Evolutionary conservation across 106 monocot species (phyloP), one percentile per base, ranked within the genome.

Genomic region (Phalaenopsis equestris): DNA sequence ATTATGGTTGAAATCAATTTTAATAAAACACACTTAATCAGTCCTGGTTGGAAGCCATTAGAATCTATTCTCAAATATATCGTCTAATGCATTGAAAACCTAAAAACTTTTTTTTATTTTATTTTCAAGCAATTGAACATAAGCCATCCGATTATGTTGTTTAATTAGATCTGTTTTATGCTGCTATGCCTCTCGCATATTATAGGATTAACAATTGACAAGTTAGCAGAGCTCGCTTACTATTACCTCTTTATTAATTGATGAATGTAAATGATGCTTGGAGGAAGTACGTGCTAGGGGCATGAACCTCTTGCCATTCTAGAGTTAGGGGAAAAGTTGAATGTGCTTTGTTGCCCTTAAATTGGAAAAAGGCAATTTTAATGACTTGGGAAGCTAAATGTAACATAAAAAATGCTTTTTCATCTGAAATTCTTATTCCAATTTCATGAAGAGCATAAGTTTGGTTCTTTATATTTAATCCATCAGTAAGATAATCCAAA

Each of bases 111-210:
- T 52, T 48, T 48, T 2, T 8, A 9, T 48, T 57, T n/a, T 61
- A n/a, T n/a, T 61, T 61, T 61, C 61, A 61, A n/a, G 61, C 64
- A 65, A 65, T 65, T 65, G 21, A 65, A 8, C 64, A 65, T 24
- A 65, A 23, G 21, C 10, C 24, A 57, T 6, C 64, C 24, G 24
- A 6, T 65, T 65, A 21, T 65, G 64, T 65, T 6, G 64, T 24
- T 6, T 65, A 14, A 65, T 65, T 65, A 24, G n/a, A 23, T 1
- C 24, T 65, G 21, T 65, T 10, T 8, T 23, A 21, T 65, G 24
- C 7, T 65, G 10, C 23, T 65, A 65, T n/a, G 64, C 64, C 24
- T n/a, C n/a, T 65, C 23, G 23, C n/a, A 24, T 6, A 7, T n/a
- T 65, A 65, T 65, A 52, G 64, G 21, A 65, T n/a, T 21, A 65